Base-by-base conservation (phyloP, 2,329 filamentous ascomycete species). In the Tolypocladium cylindrosporum region DNA sequence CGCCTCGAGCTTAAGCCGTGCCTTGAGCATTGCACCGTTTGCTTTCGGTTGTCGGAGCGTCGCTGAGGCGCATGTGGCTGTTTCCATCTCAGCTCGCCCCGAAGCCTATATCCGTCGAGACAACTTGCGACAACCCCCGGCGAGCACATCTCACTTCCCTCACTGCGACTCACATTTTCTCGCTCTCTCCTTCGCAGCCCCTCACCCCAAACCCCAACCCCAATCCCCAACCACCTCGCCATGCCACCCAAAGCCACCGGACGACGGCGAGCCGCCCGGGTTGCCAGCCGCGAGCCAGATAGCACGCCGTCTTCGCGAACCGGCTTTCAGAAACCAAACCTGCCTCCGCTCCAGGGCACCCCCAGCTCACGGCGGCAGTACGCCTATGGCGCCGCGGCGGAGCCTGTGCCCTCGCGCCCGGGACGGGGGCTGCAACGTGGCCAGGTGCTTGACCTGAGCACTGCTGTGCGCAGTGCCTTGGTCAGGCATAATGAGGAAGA, bases 351-450 rank as follows among this genome's bases (percentile, higher is more conserved):
- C 4, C 61, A 63, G 41, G 72, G 69, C 4, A 73, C 72, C 0
- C 71, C 72, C 6, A 72, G 70, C 51, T 66, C 70, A 13, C 65
- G 71, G 37, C 66, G 72, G 43, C 71, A 74, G 59, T 74, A 74
- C 58, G 67, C 71, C 1, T 75, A 75, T 62, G 72, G 72, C 40
- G 69, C 72, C 40, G 70, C 58, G n/a, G 67, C 61, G 37, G 72
- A 75, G 55, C 72, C 72, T 2, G 61, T 62, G 21, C 67, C 67
- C 24, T 56, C 61, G 40, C 60, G 64, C 11, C 62, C 63, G 5
- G 60, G 58, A 2, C 57, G 61, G 9, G 59, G 60, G 24, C 42
- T 59, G 31, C 57, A 50, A n/a, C 52, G 58, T 4, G 61, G 41
- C 61, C 65, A 59, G 54, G 59, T 53, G 56, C 60, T 60, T 57